Conservation (phyloP, 78 protist species). For the Capsaspora owczarzaki region DNA sequence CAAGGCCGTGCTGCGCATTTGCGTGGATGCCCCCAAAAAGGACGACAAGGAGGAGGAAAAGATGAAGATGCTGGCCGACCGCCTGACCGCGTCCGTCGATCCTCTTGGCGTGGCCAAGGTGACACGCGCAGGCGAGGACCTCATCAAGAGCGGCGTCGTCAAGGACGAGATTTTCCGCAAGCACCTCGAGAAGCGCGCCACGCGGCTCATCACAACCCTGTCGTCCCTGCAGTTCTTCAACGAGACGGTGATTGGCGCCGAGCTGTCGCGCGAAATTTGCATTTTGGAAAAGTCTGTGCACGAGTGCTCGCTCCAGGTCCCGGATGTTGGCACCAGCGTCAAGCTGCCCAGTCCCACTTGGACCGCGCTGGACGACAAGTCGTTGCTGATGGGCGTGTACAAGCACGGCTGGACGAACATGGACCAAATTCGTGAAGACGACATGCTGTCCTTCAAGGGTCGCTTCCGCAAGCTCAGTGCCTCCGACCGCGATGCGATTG, state of each 20-base stretch:
- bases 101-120: background rate
- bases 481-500: background rate
- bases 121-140: background rate
- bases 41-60: background rate
- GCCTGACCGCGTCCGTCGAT: background rate
- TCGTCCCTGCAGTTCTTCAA: background rate
- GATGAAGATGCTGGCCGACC: background rate
- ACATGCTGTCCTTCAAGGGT: background rate
- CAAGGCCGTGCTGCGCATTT: background rate
- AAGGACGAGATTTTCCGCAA: background rate
- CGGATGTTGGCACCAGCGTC: background rate
- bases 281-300: too few relatives aligned
- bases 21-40: background rate
- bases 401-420: background rate
- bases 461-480: background rate
- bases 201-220: too few relatives aligned
- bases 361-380: background rate
- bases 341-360: background rate
- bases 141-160: background rate
- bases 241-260: background rate
- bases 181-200: background rate
- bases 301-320: too few relatives aligned
- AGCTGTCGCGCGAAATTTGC: background rate
- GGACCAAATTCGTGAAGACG: background rate
- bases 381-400: background rate